These are phyloP conservation scores for Pichia manshurica DNA, from an alignment of 805 yeast genomes.

Conservation along the genomic window DNA sequence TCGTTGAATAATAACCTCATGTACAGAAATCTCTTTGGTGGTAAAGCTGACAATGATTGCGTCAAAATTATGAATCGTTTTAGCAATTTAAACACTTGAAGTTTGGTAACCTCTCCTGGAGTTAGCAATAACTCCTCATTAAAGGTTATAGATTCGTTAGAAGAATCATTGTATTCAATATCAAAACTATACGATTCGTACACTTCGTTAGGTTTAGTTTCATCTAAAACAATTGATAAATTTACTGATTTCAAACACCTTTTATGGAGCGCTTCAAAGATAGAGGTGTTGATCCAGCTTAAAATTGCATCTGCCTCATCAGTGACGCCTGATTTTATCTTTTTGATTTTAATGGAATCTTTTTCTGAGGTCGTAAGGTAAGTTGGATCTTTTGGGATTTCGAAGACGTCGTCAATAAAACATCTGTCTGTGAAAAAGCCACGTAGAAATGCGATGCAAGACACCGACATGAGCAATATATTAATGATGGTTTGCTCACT, in stretches of 20 bases:
- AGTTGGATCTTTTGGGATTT: conserved; percentile 31
- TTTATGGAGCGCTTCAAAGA: conserved; percentile 38
- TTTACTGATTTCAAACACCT: conserved; percentile 41
- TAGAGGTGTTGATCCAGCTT: conserved; percentile 50
- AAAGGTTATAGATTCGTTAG: conserved; percentile 11
- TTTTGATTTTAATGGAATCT: conserved; percentile 41
- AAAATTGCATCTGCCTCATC: conserved; percentile 43
- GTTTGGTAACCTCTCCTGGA: conserved; percentile 34
- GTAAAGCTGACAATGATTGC: conserved; percentile 48
- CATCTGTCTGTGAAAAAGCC: conserved; percentile 52
- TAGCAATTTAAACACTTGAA: conserved; percentile 43
- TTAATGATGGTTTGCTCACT: conserved; percentile 44
- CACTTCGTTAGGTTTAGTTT: conserved; percentile 36
- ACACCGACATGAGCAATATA: conserved; percentile 46
- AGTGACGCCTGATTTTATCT: conserved; percentile 41
- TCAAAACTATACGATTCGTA: conserved; percentile 48
- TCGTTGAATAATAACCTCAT: conserved; percentile 48
- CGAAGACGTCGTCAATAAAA: conserved; percentile 44
- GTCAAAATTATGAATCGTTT: conserved; percentile 47
- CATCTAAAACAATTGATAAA: conserved; percentile 41
- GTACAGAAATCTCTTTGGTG: conserved; percentile 40
- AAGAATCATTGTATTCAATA: conserved; percentile 35
- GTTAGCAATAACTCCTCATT: conserved; percentile 12
- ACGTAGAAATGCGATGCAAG: conserved; percentile 52
- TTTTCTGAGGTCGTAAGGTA: not conserved